Base-by-base conservation (phyloP, 1,284 basidiomycete genomes). In the Calocybe gambosa region DNA sequence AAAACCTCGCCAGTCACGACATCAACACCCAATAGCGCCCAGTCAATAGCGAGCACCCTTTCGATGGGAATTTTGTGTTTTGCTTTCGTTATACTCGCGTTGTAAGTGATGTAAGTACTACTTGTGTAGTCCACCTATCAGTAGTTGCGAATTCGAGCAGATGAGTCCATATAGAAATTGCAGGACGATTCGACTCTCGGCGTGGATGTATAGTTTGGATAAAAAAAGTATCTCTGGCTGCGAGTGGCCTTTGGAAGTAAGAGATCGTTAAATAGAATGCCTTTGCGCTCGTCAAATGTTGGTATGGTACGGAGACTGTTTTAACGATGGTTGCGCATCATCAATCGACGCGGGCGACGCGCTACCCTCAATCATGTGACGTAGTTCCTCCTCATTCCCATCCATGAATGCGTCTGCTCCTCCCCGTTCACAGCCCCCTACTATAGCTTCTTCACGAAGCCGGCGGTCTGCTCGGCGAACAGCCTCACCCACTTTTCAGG, bases 361-460 rank as follows among this genome's bases (percentile, higher is more conserved):
- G n/a, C 25, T 15, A 9, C 5, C 23, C 18, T 28, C 16, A 35
- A 28, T 46, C 23, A 13, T 40, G 8, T 29, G 28, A 29, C 28
- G 13, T 29, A 29, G 2, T 29, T 29, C 3, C 28, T 10, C 28
- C 9, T 29, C 9, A 29, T 29, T n/a, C 28, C 13, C 9, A 9
- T 29, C n/a, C 21, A 50, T 50, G 45, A 16, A 46, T 8, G 29
- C 18, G 20, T 8, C 29, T 1, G 44, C 42, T 29, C 46, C 34
- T 19, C 42, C 49, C 29, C 33, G 15, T 37, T 43, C 25, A 15
- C 39, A 42, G 16, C 41, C 46, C 36, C 18, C 26, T 3, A 31
- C 33, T n/a, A 18, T 39, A n/a, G 44, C 20, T 8, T 45, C 42
- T 39, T 49, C 49, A 35, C 26, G 41, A 41, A 37, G 43, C 19